Evolutionary conservation across 2,329 filamentous ascomycete species (phyloP), one percentile per base, ranked within the genome.

Genomic region (Botrytis cinerea): DNA sequence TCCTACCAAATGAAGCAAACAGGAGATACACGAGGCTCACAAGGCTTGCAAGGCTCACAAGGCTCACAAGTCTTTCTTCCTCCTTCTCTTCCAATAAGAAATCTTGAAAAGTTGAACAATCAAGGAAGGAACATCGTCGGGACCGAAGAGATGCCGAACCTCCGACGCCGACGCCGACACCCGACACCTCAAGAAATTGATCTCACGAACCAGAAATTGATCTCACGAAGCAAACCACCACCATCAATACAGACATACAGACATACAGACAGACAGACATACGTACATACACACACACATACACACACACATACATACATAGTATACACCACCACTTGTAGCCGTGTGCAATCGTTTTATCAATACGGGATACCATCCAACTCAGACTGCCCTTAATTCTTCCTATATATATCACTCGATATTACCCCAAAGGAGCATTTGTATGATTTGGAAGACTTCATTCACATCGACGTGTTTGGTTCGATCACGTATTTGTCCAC

Each of bases 121-220:
- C 6, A 7, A 20, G 63, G 22, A 67, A 67, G n/a, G 22, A 38
- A 22, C 14, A 51, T 28, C 20, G 32, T 67, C 64, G 64, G 64
- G 46, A 67, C 64, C 64, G 64, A 54, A 67, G 32, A 67, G 46
- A 20, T 20, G 20, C 64, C 64, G 64, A 67, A 40, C 32, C 43
- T 54, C 64, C 64, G 46, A 51, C 25, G 4, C 22, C 25, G 45
- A n/a, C 32, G n/a, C 22, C 35, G 45, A n/a, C 32, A 20, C 59
- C 59, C 32, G 5, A 45, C 61, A 66, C 45, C 64, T 51, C 46
- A 20, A 51, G 28, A 67, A 67, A 67, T 67, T n/a, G 28, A 51
- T 43, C 38, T 18, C 40, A 45, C 28, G 22, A 61, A 63, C 38
- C 25, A 51, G 28, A 67, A 67, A 67, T 67, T n/a, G 28, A 48